phyloP scores from a whole-genome alignment of 805 yeast species.

The Hanseniaspora jakobsenii region DNA sequence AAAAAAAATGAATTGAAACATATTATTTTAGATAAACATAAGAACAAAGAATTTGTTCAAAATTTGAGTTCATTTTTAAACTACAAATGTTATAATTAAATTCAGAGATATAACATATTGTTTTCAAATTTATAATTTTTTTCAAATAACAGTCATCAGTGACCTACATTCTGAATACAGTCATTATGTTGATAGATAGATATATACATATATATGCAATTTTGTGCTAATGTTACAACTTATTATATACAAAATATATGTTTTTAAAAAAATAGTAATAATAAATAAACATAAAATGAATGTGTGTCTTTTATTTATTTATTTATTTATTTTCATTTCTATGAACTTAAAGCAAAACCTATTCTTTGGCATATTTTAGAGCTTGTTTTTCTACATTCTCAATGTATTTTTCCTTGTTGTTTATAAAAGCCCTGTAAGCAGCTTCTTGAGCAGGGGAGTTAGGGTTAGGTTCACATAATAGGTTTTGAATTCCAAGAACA shows the following conservation, averaged over 20 bases:
- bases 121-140: too few species aligned
- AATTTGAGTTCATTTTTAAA: conserved; percentile 9
- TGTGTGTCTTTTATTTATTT: too few species aligned
- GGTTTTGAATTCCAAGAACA: conserved; percentile 81
- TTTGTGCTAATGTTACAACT: neutral
- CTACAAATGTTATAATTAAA: conserved; percentile 12
- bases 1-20: neutral
- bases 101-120: conserved; percentile 18
- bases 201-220: neutral
- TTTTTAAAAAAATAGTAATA: too few species aligned
- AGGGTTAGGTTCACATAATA: conserved; percentile 81
- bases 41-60: conserved; percentile 5
- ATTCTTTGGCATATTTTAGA: conserved; percentile 44
- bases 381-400: conserved; percentile 75
- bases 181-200: neutral
- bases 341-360: neutral
- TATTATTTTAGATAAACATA: conserved; percentile 6
- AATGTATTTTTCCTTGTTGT: conserved; percentile 57
- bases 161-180: neutral
- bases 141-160: neutral
- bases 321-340: neutral
- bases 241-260: neutral
- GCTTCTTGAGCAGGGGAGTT: conserved; percentile 96
- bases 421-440: conserved; percentile 78
- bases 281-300: too few species aligned